These are phyloP conservation scores for Coemansia sp. DNA, from an alignment of 192 early-diverging fungal species.

Conservation along the genomic window DNA sequence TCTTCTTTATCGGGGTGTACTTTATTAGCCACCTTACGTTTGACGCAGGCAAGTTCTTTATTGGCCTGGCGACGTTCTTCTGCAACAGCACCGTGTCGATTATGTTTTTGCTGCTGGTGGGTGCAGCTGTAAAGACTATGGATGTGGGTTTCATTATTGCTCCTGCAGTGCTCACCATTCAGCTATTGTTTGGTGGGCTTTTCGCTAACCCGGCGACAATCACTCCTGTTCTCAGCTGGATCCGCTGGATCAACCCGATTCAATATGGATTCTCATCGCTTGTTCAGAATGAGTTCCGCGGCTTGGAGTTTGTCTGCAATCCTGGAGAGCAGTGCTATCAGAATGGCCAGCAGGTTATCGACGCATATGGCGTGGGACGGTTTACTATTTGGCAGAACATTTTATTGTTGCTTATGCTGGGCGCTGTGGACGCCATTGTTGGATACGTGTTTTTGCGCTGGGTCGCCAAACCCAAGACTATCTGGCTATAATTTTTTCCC, in stretches of 20 bases:
- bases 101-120: conserved; percentile 37
- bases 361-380: conserved; percentile 32
- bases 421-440: conserved; percentile 17
- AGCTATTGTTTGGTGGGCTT: conserved; percentile 51
- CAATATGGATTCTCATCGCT: conserved; percentile 43
- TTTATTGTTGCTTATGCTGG: conserved; percentile 49
- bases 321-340: conserved; percentile 31
- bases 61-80: conserved; percentile 44
- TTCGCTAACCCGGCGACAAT: conserved; percentile 44
- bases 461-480: conserved; percentile 49
- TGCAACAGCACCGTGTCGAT: conserved; percentile 35
- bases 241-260: conserved; percentile 51
- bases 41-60: conserved; percentile 50
- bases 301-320: conserved; percentile 36
- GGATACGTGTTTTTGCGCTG: conserved; percentile 48
- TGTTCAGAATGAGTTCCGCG: conserved; percentile 47
- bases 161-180: conserved; percentile 39
- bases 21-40: conserved; percentile 45
- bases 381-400: conserved; percentile 50
- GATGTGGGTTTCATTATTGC: conserved; percentile 48
- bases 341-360: conserved; percentile 36
- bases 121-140: conserved; percentile 39
- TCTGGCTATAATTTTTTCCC: conserved; percentile 24
- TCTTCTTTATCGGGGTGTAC: conserved; percentile 50
- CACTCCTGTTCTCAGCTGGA: conserved; percentile 53